Percentiles rank a stretch among this genome's conserved stretches.
phyloP scores from a whole-genome alignment of 495 filamentous ascomycete species.

The Elaphomyces granulatus region DNA sequence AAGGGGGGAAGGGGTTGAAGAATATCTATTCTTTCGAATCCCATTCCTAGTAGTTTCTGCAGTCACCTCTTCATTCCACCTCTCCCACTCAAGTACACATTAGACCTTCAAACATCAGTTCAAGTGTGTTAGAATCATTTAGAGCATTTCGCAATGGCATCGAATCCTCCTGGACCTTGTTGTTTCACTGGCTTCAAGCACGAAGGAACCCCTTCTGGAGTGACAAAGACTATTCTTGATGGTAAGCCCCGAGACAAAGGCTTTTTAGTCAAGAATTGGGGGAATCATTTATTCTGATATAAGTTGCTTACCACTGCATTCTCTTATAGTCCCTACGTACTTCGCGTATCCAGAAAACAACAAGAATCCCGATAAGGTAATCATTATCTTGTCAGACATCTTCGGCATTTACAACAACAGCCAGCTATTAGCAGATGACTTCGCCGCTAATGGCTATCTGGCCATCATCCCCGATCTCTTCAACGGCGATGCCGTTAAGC shows the following conservation, averaged over 20 bases:
- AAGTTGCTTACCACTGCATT: too few species aligned
- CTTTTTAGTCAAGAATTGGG: too few species aligned
- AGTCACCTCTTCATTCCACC: too few species aligned
- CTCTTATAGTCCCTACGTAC: slow-evolving; percentile 30
- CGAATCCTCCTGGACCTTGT: slow-evolving; percentile 39
- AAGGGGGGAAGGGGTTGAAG: too few species aligned
- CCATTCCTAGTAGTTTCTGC: too few species aligned
- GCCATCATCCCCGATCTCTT: slow-evolving; percentile 66
- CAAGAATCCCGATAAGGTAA: slow-evolving; percentile 28
- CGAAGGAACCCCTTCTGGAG: slow-evolving; percentile 28
- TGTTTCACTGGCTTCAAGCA: slow-evolving; percentile 42
- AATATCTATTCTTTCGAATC: too few species aligned
- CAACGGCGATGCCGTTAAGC: slow-evolving; percentile 48
- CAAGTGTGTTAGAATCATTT: too few species aligned
- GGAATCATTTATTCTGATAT: too few species aligned
- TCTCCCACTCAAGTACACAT: too few species aligned
- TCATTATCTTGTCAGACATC: slow-evolving; percentile 46
- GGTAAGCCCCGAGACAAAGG: too few species aligned
- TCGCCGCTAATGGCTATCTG: slow-evolving; percentile 67
- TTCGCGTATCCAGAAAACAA: slow-evolving; percentile 26
- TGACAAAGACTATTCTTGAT: slow-evolving; percentile 26
- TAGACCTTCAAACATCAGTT: too few species aligned
- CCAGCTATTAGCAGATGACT: slow-evolving; percentile 72
- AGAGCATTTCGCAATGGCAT: slow-evolving; percentile 38
- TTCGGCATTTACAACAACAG: slow-evolving; percentile 63